These are phyloP conservation scores for Kwoniella sp. DNA, from an alignment of 768 basidiomycete genomes.

Conservation along the genomic window DNA sequence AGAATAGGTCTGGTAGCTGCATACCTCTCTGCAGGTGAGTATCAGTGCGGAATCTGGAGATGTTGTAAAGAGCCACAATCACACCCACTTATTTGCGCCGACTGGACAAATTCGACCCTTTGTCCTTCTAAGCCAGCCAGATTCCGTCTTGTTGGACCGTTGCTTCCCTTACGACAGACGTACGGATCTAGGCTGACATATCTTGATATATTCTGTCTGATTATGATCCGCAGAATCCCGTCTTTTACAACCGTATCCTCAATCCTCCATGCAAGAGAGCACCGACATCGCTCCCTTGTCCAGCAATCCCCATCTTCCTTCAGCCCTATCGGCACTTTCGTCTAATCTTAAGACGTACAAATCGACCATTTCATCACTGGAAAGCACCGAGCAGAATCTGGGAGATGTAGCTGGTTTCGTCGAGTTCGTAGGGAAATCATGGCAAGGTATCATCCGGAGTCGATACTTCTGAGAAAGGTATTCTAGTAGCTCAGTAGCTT, in stretches of 20 bases:
- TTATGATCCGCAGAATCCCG: slow-evolving; percentile 39
- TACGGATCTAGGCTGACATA: no score
- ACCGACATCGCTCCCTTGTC: slow-evolving; percentile 10
- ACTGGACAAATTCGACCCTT: no score
- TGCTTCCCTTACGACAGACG: no score
- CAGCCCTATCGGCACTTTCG: slow-evolving; percentile 26
- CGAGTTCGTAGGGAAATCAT: slow-evolving; percentile 26
- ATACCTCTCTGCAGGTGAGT: slow-evolving; percentile 40
- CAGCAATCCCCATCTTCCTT: slow-evolving; percentile 31
- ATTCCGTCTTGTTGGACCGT: no score
- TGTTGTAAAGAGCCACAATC: no score
- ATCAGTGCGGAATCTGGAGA: no score
- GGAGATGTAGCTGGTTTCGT: slow-evolving; percentile 30
- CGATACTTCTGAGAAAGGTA: slow-evolving; percentile 18
- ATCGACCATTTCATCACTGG: slow-evolving; percentile 10
- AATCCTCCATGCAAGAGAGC: not conserved
- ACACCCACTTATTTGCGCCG: no score
- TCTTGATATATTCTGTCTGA: no score
- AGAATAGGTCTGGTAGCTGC: slow-evolving; percentile 32
- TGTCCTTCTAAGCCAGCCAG: not conserved
- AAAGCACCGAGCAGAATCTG: slow-evolving; percentile 26
- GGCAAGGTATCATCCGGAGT: slow-evolving; percentile 33
- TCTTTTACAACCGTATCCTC: slow-evolving; percentile 40
- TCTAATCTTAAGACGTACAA: slow-evolving; percentile 28
- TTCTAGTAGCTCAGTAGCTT: no score